Base-by-base conservation (phyloP, 148 eudicot genomes). In the Amaranthus palmeri region DNA sequence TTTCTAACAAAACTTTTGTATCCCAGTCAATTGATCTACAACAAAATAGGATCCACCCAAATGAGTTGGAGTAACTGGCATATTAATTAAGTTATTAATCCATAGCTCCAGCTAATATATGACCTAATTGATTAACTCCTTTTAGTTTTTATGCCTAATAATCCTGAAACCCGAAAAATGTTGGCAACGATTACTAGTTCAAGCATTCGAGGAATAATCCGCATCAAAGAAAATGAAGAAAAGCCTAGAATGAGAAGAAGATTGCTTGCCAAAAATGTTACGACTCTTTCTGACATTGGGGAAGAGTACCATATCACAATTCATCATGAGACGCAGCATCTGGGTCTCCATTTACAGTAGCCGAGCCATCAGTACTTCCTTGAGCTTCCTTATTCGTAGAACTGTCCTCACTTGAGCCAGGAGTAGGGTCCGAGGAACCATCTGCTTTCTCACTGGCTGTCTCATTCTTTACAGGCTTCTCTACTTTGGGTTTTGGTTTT, bases 401-500 rank as follows among this genome's bases (percentile, higher is more conserved):
- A 10, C 68, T 51, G 52, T 86, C 88, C 45, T 84, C 84, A 4
- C 63, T 45, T 65, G 78, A 44, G 15, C 72, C 63, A 46, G 90
- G 71, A 57, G 87, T 51, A 12, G 92, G 76, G 46, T 65, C 68
- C 43, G 88, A 54, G 45, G 72, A 47, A 55, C 67, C 73, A 45
- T 78, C 73, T 51, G 85, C 50, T 46, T 81, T 85, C 6, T 57
- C 78, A 42, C 8, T 53, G 48, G 80, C 86, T 2, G 86, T 83
- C 52, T 86, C 88, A 70, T 81, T 88, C 78, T 85, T 91, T 44
- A 78, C 87, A 7, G 97, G 88, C 88, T 95, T 91, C 83, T 86
- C 91, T 14, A 86, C 85, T 78, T 95, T 95, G 3, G 98, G 98
- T 78, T 83, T 95, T 63, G 98, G 98, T 85, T 89, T 91, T 52